Conservation (phyloP, 2,329 filamentous ascomycete species). For the Chrysosporium queenslandicum region DNA sequence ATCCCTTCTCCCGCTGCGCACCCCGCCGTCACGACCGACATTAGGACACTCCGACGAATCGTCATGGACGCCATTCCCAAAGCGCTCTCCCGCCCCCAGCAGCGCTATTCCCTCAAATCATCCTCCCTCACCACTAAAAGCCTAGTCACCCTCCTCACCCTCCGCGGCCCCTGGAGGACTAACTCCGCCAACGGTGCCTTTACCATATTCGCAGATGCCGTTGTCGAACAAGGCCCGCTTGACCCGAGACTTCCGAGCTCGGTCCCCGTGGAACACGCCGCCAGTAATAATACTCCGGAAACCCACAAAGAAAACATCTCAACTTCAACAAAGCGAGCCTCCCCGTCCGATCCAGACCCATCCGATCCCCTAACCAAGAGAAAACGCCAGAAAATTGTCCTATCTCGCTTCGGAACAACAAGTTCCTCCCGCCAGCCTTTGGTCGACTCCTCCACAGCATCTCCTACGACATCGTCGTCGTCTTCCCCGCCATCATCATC, state of each 20-base stretch:
- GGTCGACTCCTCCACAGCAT: background rate
- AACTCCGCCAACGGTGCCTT: conserved; percentile 69
- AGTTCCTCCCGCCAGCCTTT: conserved; percentile 29
- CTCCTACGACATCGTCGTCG: background rate
- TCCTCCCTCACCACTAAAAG: conserved; percentile 63
- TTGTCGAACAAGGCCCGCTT: conserved; percentile 42
- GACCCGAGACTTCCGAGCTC: conserved; percentile 37
- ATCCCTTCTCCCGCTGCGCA: conserved; percentile 19
- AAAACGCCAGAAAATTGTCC: conserved; percentile 51
- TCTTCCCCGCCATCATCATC: no score
- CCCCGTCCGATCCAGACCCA: conserved; percentile 11
- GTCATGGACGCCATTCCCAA: conserved; percentile 73
- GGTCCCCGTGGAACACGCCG: conserved; percentile 27
- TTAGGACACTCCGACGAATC: conserved; percentile 56
- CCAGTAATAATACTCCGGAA: conserved; percentile 11
- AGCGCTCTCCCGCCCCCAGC: conserved; percentile 63
- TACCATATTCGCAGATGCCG: conserved; percentile 63
- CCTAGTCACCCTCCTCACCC: conserved; percentile 57
- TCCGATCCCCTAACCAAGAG: conserved; percentile 4
- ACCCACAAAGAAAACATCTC: conserved; percentile 15
- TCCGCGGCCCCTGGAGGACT: conserved; percentile 58
- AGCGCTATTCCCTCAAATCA: conserved; percentile 58
- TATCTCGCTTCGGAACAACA: conserved; percentile 59
- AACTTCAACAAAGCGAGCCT: background rate
- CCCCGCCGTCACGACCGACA: conserved; percentile 37